A percentile compares a stretch with the other conserved stretches of the same genome.
phyloP scores from a whole-genome alignment of 331 rosid species.

The Quercus phellos region DNA sequence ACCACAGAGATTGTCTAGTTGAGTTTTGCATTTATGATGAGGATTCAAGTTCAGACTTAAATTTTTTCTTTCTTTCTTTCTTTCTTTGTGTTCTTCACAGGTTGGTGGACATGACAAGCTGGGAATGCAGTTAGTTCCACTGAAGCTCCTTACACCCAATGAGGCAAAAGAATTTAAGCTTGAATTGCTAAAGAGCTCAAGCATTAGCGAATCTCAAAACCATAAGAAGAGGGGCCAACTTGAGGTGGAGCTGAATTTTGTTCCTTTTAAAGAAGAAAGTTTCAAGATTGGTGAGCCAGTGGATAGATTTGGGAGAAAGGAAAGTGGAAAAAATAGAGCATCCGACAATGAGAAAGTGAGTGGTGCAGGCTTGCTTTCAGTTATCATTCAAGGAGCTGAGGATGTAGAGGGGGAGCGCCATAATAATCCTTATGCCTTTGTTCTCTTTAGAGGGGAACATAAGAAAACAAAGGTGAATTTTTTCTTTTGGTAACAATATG shows the following conservation, averaged over 20 bases:
- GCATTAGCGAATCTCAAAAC: slow-evolving; percentile 32
- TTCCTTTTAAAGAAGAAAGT: slow-evolving; percentile 83
- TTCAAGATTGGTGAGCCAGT: slow-evolving; percentile 32
- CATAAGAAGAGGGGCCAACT: slow-evolving; percentile 71
- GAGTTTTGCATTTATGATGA: background rate
- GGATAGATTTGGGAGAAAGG: slow-evolving; percentile 30
- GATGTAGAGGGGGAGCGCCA: slow-evolving; percentile 80
- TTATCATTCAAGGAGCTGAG: slow-evolving; percentile 62
- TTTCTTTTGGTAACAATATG: background rate
- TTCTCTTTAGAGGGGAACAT: slow-evolving; percentile 69
- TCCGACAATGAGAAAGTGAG: slow-evolving; percentile 41
- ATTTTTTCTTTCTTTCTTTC: background rate
- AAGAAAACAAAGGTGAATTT: slow-evolving; percentile 67
- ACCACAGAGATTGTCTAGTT: background rate
- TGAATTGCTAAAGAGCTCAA: slow-evolving; percentile 69
- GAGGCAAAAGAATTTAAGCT: slow-evolving; percentile 58
- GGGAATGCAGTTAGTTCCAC: slow-evolving; percentile 80
- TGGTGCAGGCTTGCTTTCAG: slow-evolving; percentile 80
- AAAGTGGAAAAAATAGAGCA: slow-evolving; percentile 32
- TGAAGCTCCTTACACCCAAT: slow-evolving; percentile 55
- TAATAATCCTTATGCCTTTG: slow-evolving; percentile 76
- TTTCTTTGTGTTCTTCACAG: slow-evolving; percentile 27
- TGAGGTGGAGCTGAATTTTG: slow-evolving; percentile 63
- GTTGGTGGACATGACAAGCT: slow-evolving; percentile 81
- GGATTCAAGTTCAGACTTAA: background rate